Percentiles rank a stretch among this genome's conserved stretches.
Conservation (phyloP, 306 rosid genomes). For the Carpinus fangiana region DNA sequence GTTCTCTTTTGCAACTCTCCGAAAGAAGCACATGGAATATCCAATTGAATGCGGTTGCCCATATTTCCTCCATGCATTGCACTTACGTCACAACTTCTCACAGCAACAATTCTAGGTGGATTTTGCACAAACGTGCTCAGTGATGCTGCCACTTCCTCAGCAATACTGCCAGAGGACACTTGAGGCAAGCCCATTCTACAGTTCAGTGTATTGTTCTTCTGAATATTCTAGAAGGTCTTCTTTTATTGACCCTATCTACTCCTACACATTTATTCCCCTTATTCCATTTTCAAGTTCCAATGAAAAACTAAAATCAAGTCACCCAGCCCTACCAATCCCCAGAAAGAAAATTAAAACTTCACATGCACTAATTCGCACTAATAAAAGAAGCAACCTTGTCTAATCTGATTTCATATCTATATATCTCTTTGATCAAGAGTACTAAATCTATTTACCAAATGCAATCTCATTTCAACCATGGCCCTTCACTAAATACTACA, state of each 20-base stretch:
- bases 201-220: constrained; percentile 19
- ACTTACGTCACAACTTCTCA: constrained; percentile 55
- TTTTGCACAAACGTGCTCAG: constrained; percentile 51
- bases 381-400: constrained; percentile 19
- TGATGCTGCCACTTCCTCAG: constrained; percentile 64
- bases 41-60: constrained; percentile 38
- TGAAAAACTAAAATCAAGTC: constrained; percentile 18
- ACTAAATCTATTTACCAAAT: background rate
- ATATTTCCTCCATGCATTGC: constrained; percentile 48
- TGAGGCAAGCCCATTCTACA: constrained; percentile 71
- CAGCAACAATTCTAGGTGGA: constrained; percentile 36
- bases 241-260: constrained; percentile 20
- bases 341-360: constrained; percentile 6
- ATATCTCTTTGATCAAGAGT: background rate
- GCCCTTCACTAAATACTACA: background rate
- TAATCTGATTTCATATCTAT: constrained; percentile 15
- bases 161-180: constrained; percentile 48
- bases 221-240: constrained; percentile 19
- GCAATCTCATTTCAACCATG: constrained; percentile 5
- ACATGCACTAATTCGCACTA: constrained; percentile 14
- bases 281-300: constrained; percentile 19
- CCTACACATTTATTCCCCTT: background rate
- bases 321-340: constrained; percentile 6
- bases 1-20: constrained; percentile 42
- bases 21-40: constrained; percentile 35